Base-by-base conservation (phyloP, 2,329 filamentous ascomycete species). In the Epicoccum sorghinum region DNA sequence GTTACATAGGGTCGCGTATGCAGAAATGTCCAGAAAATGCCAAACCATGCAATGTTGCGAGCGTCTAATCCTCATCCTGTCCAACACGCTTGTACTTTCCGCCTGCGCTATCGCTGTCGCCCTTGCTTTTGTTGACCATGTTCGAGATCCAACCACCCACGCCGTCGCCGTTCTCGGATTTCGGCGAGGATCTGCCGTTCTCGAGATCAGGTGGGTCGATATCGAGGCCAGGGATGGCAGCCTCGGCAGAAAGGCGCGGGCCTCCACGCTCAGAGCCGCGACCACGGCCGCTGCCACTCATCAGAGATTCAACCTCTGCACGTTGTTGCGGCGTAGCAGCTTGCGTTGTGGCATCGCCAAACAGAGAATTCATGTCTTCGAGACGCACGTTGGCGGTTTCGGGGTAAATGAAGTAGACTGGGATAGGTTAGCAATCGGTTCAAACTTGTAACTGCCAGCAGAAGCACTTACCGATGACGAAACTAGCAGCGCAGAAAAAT, bases 401-500 rank as follows among this genome's bases (percentile, higher is more conserved):
- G 27, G 95, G 95, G 74, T 98, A 99, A 64, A 96, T 85, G 77
- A 98, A 98, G 78, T 93, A 99, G 7, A 99, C 95, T 97, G 60
- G 24, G 4, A 8, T 4, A 18, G 22, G 42, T 75, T 45, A 75
- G 70, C 40, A 53, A 61, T 37, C 22, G 7, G 29, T 43, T 38
- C 3, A 14, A 4, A 13, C 13, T 14, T 13, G 5, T 3, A 63
- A 8, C n/a, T 24, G 32, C 10, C 7, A 32, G 29, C 14, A 13
- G 4, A 22, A 36, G 6, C 12, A 83, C 90, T 84, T 82, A 97
- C 93, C 95, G 78, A 98, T 87, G 52, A 99, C 89, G 72, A 99
- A 97, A 83, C 91, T 96, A 61, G 88, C 86, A 47, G 91, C 91
- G 73, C 95, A 99, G 79, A 96, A 98, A 75, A 98, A 97, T 1